Conservation (phyloP, 495 filamentous ascomycete genomes). For the Penicillium subrubescens region DNA sequence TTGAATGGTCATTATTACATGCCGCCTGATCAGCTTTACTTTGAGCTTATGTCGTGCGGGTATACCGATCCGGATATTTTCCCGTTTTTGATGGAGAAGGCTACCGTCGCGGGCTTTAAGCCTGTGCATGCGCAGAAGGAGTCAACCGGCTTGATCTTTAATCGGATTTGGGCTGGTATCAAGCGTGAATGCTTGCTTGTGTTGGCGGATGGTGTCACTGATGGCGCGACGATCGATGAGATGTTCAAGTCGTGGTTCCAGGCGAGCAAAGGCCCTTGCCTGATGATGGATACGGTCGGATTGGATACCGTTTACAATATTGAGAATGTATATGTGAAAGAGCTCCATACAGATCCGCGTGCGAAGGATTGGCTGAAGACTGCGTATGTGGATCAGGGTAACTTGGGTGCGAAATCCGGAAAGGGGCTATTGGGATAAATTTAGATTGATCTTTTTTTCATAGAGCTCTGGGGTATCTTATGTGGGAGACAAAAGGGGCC, state of each 20-base stretch:
- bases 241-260: slow-evolving; percentile 51
- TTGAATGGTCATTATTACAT: slow-evolving; percentile 53
- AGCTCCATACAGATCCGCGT: slow-evolving; percentile 20
- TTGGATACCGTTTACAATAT: slow-evolving; percentile 46
- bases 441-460: neutral
- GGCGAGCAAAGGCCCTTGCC: slow-evolving; percentile 46
- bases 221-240: slow-evolving; percentile 42
- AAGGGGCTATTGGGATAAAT: slow-evolving; percentile 20
- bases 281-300: slow-evolving; percentile 52
- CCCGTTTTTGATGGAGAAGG: slow-evolving; percentile 41
- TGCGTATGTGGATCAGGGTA: slow-evolving; percentile 41
- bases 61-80: slow-evolving; percentile 45
- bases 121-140: slow-evolving; percentile 48
- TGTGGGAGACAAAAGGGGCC: neutral
- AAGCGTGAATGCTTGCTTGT: slow-evolving; percentile 51
- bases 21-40: slow-evolving; percentile 43
- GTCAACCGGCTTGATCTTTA: slow-evolving; percentile 52
- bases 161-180: slow-evolving; percentile 54
- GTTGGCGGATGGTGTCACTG: slow-evolving; percentile 46
- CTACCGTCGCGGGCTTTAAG: slow-evolving; percentile 39
- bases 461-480: neutral
- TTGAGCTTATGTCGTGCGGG: slow-evolving; percentile 55
- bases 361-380: slow-evolving; percentile 38
- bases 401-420: slow-evolving; percentile 43
- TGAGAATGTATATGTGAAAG: slow-evolving; percentile 38